A percentile compares a stretch with the other conserved stretches of the same genome.
Evolutionary conservation across 768 basidiomycete genomes (phyloP).

Genomic region (Panellus pusillus): DNA sequence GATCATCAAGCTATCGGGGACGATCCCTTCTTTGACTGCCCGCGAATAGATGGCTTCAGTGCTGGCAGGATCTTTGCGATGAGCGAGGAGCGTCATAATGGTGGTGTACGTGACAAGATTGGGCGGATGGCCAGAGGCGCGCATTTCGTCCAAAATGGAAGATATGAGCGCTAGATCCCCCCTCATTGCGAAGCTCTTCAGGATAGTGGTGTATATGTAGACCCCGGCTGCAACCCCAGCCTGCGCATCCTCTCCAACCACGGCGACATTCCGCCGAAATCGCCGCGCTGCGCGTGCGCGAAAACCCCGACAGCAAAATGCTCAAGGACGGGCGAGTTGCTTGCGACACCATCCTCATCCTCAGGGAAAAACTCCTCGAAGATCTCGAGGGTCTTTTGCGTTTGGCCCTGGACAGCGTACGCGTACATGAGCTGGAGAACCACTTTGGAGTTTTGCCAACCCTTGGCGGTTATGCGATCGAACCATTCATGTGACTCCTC

Average conservation of each 20-base stretch:
- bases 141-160: slow-evolving; percentile 62
- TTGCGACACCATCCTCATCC: slow-evolving; percentile 27
- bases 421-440: slow-evolving; percentile 54
- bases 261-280: slow-evolving; percentile 46
- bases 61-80: slow-evolving; percentile 57
- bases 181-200: slow-evolving; percentile 53
- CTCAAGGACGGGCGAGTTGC: slow-evolving; percentile 39
- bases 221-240: slow-evolving; percentile 49
- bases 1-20: slow-evolving; percentile 65
- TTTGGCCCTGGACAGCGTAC: slow-evolving; percentile 48
- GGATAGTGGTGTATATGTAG: slow-evolving; percentile 58
- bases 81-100: slow-evolving; percentile 65
- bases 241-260: slow-evolving; percentile 57
- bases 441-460: slow-evolving; percentile 29
- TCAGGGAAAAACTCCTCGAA: slow-evolving; percentile 59
- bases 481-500: slow-evolving; percentile 45
- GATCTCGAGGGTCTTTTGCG: slow-evolving; percentile 40
- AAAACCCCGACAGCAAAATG: slow-evolving; percentile 61
- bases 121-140: slow-evolving; percentile 44
- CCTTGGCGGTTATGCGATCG: slow-evolving; percentile 30
- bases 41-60: slow-evolving; percentile 69
- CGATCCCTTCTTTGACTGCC: slow-evolving; percentile 60
- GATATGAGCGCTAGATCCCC: slow-evolving; percentile 56
- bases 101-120: slow-evolving; percentile 60
- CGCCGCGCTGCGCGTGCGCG: slow-evolving; percentile 48